Evolutionary conservation across 208 protist genomes (phyloP).

Genomic region (Trypanosoma cruzi): DNA sequence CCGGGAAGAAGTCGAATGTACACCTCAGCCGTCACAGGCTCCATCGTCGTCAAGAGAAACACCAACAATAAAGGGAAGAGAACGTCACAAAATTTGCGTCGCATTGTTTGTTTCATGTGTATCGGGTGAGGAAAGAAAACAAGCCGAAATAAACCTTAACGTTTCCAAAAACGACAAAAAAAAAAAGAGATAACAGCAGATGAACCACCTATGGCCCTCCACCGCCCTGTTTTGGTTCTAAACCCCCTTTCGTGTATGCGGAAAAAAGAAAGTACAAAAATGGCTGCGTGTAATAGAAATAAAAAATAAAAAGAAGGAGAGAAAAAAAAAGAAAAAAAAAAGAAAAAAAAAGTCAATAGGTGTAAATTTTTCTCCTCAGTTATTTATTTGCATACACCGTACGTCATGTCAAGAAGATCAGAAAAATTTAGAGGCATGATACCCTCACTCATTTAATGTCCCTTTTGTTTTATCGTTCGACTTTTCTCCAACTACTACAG

Average conservation of each 20-base stretch:
- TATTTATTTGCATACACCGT: neutral
- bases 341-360: neutral
- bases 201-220: no score
- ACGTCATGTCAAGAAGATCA: neutral
- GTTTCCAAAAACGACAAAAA: neutral
- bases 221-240: no score
- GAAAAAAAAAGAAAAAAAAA: constrained; percentile 19
- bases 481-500: neutral
- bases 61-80: constrained; percentile 7
- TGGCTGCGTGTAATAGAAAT: neutral
- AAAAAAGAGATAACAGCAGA: no score
- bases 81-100: neutral
- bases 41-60: constrained; percentile 9
- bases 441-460: neutral
- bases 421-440: neutral
- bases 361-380: constrained; percentile 1
- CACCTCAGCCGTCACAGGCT: constrained; percentile 24
- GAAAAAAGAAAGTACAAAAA: no score
- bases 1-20: constrained; percentile 75
- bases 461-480: neutral
- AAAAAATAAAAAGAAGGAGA: constrained; percentile 1
- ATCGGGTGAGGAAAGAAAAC: neutral
- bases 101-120: neutral
- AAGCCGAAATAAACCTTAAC: neutral
- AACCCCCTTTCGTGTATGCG: no score